These are phyloP conservation scores for Fusarium tricinctum DNA, from an alignment of 2,329 filamentous ascomycete genomes.

Conservation along the genomic window DNA sequence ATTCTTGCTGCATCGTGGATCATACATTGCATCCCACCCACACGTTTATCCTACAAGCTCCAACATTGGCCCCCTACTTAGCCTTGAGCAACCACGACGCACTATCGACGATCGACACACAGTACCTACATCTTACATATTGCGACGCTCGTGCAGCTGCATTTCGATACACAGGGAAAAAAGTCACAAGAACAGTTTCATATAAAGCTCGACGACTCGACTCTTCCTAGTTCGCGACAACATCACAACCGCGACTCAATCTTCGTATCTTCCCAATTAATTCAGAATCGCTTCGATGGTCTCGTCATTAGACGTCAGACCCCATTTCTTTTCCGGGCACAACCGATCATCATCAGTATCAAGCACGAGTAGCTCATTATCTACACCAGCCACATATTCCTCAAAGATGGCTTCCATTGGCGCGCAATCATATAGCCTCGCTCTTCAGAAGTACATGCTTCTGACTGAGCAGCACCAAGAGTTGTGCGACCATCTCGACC, in stretches of 20 bases:
- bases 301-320: conserved; percentile 51
- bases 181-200: conserved; percentile 21
- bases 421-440: conserved; percentile 59
- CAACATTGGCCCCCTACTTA: conserved; percentile 39
- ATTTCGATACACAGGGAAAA: conserved; percentile 26
- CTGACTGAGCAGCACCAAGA: conserved; percentile 69
- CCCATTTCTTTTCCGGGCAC: conserved; percentile 48
- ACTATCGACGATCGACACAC: conserved; percentile 30
- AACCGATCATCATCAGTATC: conserved; percentile 45
- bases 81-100: conserved; percentile 34
- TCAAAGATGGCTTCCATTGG: conserved; percentile 50
- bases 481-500: conserved; percentile 65
- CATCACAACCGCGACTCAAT: conserved; percentile 20
- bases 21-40: conserved; percentile 38
- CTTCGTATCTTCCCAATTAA: conserved; percentile 15
- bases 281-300: conserved; percentile 52
- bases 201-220: conserved; percentile 7
- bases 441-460: conserved; percentile 68
- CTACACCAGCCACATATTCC: conserved; percentile 11
- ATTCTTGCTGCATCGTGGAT: conserved; percentile 23
- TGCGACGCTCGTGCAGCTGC: conserved; percentile 11
- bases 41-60: not conserved
- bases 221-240: conserved; percentile 27
- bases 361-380: conserved; percentile 26
- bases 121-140: conserved; percentile 38